Evolutionary conservation across 208 protist species (phyloP).

Genomic region (Crithidia thermophila): DNA sequence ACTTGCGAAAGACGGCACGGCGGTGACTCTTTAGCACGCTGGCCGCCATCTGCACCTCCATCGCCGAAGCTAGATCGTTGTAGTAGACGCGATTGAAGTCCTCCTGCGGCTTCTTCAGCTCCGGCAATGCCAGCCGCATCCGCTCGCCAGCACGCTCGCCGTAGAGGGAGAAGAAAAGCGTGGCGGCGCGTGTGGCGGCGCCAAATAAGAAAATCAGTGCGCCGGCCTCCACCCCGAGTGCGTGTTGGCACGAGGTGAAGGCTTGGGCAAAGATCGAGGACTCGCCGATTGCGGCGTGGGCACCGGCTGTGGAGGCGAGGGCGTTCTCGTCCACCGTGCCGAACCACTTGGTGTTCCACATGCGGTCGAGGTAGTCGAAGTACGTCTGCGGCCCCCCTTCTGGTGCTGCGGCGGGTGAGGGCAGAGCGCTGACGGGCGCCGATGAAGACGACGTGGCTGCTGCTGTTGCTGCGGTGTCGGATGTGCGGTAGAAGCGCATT

Average conservation of each 20-base stretch:
- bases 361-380: slow-evolving; percentile 55
- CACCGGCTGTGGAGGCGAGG: background rate
- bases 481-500: slow-evolving; percentile 1
- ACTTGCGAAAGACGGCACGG: slow-evolving; percentile 64
- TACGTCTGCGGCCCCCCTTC: slow-evolving; percentile 35
- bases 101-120: slow-evolving; percentile 71
- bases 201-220: slow-evolving; percentile 60
- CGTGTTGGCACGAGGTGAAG: slow-evolving; percentile 49
- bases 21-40: slow-evolving; percentile 77
- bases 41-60: slow-evolving; percentile 84
- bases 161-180: slow-evolving; percentile 79
- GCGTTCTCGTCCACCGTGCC: slow-evolving; percentile 51
- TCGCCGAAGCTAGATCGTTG: slow-evolving; percentile 56
- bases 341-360: slow-evolving; percentile 80
- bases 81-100: slow-evolving; percentile 82
- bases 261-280: slow-evolving; percentile 41
- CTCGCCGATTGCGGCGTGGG: slow-evolving; percentile 9
- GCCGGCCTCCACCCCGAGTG: slow-evolving; percentile 56
- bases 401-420: background rate
- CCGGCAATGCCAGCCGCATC: slow-evolving; percentile 75
- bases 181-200: slow-evolving; percentile 54
- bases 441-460: background rate
- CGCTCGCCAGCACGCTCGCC: slow-evolving; percentile 78
- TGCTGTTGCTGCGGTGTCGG: background rate
- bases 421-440: background rate